phyloP scores from a whole-genome alignment of 148 eudicot species.

The Silene uniflora region DNA sequence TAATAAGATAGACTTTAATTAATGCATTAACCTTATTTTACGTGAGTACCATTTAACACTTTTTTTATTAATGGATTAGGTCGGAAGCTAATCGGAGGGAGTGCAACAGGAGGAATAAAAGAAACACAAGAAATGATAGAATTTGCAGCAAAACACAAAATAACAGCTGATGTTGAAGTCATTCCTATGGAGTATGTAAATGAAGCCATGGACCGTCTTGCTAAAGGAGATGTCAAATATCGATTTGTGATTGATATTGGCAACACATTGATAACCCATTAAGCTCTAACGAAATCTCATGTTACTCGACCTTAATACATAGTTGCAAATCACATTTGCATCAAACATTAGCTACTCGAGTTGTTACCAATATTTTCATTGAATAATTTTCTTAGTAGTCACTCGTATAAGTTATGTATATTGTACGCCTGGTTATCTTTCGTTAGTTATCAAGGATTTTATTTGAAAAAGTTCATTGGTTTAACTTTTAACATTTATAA shows the following conservation, averaged over 20 bases:
- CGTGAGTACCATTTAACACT: not conserved
- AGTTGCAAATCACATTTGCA: not conserved
- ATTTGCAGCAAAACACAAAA: slow-evolving; percentile 36
- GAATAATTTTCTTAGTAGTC: too few species aligned
- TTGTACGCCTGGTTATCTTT: too few species aligned
- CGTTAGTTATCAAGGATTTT: too few species aligned
- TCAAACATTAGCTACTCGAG: not conserved
- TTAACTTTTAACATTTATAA: too few species aligned
- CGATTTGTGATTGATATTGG: slow-evolving; percentile 39
- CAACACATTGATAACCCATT: slow-evolving; percentile 20
- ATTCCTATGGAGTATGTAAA: slow-evolving; percentile 31
- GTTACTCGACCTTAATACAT: not conserved
- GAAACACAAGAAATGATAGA: slow-evolving; percentile 44
- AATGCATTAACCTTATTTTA: not conserved
- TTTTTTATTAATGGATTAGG: slow-evolving; percentile 17
- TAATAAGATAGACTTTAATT: too few species aligned
- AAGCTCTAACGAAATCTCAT: not conserved
- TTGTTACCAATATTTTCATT: not conserved
- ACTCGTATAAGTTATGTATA: too few species aligned
- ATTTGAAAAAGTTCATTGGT: too few species aligned
- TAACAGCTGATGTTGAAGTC: slow-evolving; percentile 34
- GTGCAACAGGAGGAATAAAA: slow-evolving; percentile 32
- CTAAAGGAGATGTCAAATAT: slow-evolving; percentile 35
- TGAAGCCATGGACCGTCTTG: slow-evolving; percentile 39
- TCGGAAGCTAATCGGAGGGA: slow-evolving; percentile 33